Base-by-base conservation (phyloP, 352 stramenopile genomes). In the Pythium vanterpoolii region DNA sequence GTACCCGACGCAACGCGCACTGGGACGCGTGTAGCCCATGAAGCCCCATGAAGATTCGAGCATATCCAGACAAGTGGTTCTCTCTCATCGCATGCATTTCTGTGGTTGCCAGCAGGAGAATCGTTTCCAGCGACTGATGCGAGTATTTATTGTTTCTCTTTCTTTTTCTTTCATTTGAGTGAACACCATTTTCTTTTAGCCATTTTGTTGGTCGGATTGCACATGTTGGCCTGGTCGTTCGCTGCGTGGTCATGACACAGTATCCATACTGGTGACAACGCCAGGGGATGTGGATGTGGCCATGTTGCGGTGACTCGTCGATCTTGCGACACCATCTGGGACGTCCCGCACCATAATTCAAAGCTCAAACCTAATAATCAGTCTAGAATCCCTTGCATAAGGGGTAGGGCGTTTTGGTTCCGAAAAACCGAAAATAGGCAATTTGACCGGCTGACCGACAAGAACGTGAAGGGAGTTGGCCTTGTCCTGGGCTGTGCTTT, bases 1-100 rank as follows among this genome's bases (percentile, higher is more conserved):
- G 65, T 92, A 92, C 68, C 83, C 83, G 55, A 92, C 83, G 54
- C 83, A 89, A 54, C 79, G 83, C 47, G 66, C 77, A 45, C 74
- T 91, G 1, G 72, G 77, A 31, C 74, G 68, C 33, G 69, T 81
- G 26, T 86, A 77, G 56, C 28, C 27, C 51, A 21, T 45, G n/a
- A 55, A 4, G 10, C 28, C 27, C 10, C 28, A 43, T 31, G 43
- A 24, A 52, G 28, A 49, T 49, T 24, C 43, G 19, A 49, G 39
- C 39, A 46, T 27, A 21, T 49, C 43, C 43, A 49, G 24, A 16
- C 9, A 33, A 46, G n/a, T 13, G 34, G 4, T 42, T 42, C 34
- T 18, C 13, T 18, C 6, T 9, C 24, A 48, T 18, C 24, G 5
- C 5, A 18, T 10, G 3, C 19, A 51, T 31, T 51, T 23, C 24